Conservation (phyloP, 345 rosid genomes). For the Citrus sp. region DNA sequence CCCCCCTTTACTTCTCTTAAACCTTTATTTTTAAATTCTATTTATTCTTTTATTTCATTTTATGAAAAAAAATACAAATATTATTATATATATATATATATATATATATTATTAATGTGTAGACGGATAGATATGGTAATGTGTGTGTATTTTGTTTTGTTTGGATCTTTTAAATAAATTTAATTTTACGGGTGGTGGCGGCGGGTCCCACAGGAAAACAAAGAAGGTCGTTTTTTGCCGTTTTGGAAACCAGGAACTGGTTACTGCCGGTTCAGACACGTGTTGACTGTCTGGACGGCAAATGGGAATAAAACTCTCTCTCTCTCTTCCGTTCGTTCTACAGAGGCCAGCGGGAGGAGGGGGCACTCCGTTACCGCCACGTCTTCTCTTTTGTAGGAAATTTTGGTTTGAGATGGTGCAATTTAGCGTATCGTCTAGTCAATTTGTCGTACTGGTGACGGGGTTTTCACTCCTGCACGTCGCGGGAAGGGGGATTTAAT, state of each 20-base stretch:
- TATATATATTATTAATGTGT: not conserved
- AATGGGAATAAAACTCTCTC: not conserved
- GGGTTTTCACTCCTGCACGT: not conserved
- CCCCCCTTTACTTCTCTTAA: slow-evolving; percentile 36
- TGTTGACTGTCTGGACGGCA: slow-evolving; percentile 22
- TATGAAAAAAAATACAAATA: not conserved
- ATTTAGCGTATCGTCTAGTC: slow-evolving; percentile 2
- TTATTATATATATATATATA: not conserved
- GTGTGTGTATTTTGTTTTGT: not conserved
- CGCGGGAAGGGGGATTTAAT: not conserved
- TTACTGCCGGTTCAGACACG: slow-evolving; percentile 29
- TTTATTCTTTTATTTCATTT: slow-evolving; percentile 11
- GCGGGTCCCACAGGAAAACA: not conserved
- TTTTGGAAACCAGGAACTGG: slow-evolving; percentile 24
- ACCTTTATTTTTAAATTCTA: slow-evolving; percentile 10
- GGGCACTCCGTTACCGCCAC: slow-evolving; percentile 16
- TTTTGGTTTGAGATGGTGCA: not conserved
- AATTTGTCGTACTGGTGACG: slow-evolving; percentile 3
- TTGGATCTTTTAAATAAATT: not conserved
- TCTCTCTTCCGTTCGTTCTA: not conserved
- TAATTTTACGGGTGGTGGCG: not conserved
- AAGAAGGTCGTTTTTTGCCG: not conserved
- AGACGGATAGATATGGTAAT: not conserved
- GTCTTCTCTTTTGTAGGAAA: not conserved
- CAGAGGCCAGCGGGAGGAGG: too few species aligned